Evolutionary conservation across 2,329 filamentous ascomycete species (phyloP).

Genomic region (Oidium heveae): DNA sequence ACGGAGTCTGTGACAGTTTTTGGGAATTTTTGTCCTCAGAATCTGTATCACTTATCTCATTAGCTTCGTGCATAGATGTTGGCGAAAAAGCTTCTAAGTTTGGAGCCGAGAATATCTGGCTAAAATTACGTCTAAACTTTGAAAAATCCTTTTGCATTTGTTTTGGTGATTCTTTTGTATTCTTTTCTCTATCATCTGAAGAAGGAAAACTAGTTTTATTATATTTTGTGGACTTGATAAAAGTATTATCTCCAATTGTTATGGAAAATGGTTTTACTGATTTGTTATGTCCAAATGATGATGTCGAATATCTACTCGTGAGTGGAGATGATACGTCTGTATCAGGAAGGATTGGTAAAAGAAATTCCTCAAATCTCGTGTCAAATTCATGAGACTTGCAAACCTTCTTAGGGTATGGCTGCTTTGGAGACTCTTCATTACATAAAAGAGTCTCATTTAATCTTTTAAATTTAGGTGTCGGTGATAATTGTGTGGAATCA

Average conservation of each 20-base stretch:
- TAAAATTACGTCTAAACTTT: slow-evolving; percentile 4
- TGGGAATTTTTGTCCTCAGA: background rate
- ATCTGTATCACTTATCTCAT: background rate
- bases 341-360: background rate
- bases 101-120: slow-evolving; percentile 11
- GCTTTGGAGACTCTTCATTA: background rate
- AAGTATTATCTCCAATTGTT: slow-evolving; percentile 13
- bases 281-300: slow-evolving; percentile 5
- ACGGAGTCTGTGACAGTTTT: background rate
- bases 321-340: slow-evolving; percentile 3
- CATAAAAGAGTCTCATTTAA: background rate
- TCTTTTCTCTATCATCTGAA: background rate
- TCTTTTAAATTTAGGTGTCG: slow-evolving; percentile 1
- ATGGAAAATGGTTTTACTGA: slow-evolving; percentile 13
- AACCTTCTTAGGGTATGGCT: background rate
- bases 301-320: slow-evolving; percentile 7
- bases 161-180: background rate
- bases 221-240: slow-evolving; percentile 12
- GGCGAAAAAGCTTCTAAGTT: background rate
- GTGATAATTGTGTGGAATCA: background rate
- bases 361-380: background rate
- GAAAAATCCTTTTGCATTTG: background rate
- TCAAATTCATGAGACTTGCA: background rate
- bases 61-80: background rate
- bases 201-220: slow-evolving; percentile 6